Percentiles rank a stretch among this genome's conserved stretches.
phyloP scores from a whole-genome alignment of 768 basidiomycete genomes.

The Lentinus brumalis region DNA sequence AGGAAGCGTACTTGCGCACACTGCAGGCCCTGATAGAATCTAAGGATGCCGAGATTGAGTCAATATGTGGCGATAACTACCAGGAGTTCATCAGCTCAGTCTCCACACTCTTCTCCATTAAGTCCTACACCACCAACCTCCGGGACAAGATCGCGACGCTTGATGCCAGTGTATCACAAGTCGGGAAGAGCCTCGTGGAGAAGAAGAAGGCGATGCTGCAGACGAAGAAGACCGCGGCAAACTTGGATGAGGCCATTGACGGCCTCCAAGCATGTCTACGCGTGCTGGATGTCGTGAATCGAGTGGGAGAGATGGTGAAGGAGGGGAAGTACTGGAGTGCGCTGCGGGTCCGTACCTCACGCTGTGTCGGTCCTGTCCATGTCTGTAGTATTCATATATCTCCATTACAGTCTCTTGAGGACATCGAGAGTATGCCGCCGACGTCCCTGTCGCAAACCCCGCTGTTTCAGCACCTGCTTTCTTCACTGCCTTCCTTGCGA shows the following conservation, averaged over 20 bases:
- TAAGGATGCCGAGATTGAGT: conserved; percentile 96
- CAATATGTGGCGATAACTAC: conserved; percentile 94
- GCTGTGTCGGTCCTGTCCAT: conserved; percentile 27
- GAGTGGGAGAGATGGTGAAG: conserved; percentile 90
- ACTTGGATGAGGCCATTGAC: conserved; percentile 96
- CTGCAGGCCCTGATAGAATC: conserved; percentile 87
- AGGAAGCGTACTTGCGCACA: conserved; percentile 86
- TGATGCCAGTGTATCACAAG: conserved; percentile 84
- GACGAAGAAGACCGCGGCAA: conserved; percentile 88
- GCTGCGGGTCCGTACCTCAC: conserved; percentile 67
- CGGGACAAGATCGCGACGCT: conserved; percentile 89
- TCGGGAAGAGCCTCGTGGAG: conserved; percentile 85
- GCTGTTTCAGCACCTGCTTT: conserved; percentile 88
- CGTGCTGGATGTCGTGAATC: conserved; percentile 88
- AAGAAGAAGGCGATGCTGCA: conserved; percentile 92
- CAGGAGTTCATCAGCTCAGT: conserved; percentile 98
- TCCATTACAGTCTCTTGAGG: conserved; percentile 81
- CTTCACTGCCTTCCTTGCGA: conserved; percentile 88
- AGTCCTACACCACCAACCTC: conserved; percentile 94
- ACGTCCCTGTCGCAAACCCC: conserved; percentile 90
- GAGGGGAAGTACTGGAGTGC: conserved; percentile 98
- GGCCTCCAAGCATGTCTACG: conserved; percentile 91
- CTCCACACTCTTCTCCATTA: conserved; percentile 93
- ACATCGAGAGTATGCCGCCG: conserved; percentile 88
- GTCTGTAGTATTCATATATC: conserved; percentile 27